Evolutionary conservation across 2,329 filamentous ascomycete genomes (phyloP), one percentile per base, ranked within the genome.

Genomic region (Aspergillus clavatus): DNA sequence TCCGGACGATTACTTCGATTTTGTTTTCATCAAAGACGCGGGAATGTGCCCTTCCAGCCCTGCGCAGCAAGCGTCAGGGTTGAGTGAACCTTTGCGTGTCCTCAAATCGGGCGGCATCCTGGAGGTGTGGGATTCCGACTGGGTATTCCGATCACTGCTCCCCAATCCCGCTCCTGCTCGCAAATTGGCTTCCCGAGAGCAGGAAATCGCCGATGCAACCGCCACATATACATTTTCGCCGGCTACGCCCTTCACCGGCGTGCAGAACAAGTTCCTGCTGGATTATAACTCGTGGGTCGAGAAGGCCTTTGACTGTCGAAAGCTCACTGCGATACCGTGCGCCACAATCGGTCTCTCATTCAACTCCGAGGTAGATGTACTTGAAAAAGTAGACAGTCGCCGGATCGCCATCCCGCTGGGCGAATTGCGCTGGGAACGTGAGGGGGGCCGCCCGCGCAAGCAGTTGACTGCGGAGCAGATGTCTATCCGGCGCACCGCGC

Each of bases 51-150:
- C 84, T 6, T 79, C 79, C 21, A 70, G 79, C 36, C 74, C 73
- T 4, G 64, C 65, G 14, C 72, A 80, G 46, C 78, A 82, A 26
- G 72, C 77, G 36, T 61, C 58, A 19, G 70, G 80, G n/a, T 63
- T 83, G 47, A 84, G 87, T 53, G 89, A 96, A 61, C 85, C 83
- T 50, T 71, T 91, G 37, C 85, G 90, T 14, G 70, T 95, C 10
- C 72, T 95, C 27, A 82, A 79, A 53, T 83, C 86, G 0, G 89
- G 87, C 12, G 91, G 91, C 4, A 81, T 82, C 2, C 61, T 96
- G 21, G 91, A 96, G 63, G 76, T 94, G 12, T 96, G 90, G 90
- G 90, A 95, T 53, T 85, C 85, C 4, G 90, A 96, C 67, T 82
- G 89, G 61, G 79, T 84, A 10, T 81, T 95, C 52, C 85, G 90